Evolutionary conservation across 495 filamentous ascomycete genomes (phyloP).

Genomic region (Penicillium antarcticum): DNA sequence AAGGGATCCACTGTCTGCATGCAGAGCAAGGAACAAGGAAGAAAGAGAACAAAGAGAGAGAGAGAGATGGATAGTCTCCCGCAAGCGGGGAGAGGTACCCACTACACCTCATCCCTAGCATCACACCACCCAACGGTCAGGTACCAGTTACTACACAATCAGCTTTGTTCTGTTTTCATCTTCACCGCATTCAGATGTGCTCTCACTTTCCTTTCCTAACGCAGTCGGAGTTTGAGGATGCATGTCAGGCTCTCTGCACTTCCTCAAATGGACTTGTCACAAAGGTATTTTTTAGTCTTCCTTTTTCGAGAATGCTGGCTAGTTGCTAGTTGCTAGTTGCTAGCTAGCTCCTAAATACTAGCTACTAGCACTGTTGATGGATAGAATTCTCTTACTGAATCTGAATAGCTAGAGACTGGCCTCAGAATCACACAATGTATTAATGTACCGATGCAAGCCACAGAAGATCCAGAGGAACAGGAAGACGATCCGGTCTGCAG

Average conservation of each 20-base stretch:
- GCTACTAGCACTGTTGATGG: slow-evolving; percentile 4
- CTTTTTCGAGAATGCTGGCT: neutral
- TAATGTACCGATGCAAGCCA: slow-evolving; percentile 9
- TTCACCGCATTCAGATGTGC: slow-evolving; percentile 11
- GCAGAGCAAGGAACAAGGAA: slow-evolving; percentile 2
- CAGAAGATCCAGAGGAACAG: slow-evolving; percentile 15
- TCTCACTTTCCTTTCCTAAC: slow-evolving; percentile 53
- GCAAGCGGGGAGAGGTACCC: slow-evolving; percentile 1
- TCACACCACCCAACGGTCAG: neutral
- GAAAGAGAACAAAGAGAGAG: neutral
- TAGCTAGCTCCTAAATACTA: too few species aligned
- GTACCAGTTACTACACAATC: slow-evolving; percentile 9
- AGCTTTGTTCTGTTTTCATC: neutral
- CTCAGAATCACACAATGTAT: slow-evolving; percentile 36
- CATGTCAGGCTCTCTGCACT: slow-evolving; percentile 51
- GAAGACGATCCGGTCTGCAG: slow-evolving; percentile 37
- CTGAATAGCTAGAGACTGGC: slow-evolving; percentile 24
- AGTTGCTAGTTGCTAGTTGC: too few species aligned
- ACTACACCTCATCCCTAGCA: neutral
- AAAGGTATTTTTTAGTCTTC: slow-evolving; percentile 23
- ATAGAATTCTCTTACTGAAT: slow-evolving; percentile 1
- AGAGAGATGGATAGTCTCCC: neutral
- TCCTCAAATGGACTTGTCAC: slow-evolving; percentile 27
- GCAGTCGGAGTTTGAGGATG: slow-evolving; percentile 55
- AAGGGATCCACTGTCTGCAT: slow-evolving; percentile 4